Percentiles rank a stretch among this genome's conserved stretches.
Conservation (phyloP, 2,329 filamentous ascomycete genomes). For the Cercospora sp. region DNA sequence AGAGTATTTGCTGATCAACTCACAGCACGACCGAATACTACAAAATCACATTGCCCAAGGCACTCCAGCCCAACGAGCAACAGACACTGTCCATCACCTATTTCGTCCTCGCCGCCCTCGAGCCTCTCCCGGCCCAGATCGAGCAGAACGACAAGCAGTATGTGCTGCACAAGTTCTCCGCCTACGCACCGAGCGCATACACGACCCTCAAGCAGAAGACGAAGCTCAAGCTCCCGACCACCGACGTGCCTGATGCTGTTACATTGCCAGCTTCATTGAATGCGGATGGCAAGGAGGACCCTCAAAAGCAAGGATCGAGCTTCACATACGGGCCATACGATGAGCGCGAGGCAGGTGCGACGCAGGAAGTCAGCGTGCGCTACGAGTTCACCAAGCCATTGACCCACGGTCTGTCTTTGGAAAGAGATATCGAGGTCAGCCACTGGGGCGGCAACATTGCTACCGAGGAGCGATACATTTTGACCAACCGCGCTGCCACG, state of each 20-base stretch:
- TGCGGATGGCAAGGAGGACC: slow-evolving; percentile 63
- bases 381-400: slow-evolving; percentile 96
- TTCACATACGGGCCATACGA: slow-evolving; percentile 89
- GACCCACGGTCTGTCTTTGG: slow-evolving; percentile 72
- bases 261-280: slow-evolving; percentile 58
- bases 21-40: slow-evolving; percentile 66
- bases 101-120: slow-evolving; percentile 74
- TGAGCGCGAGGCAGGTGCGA: slow-evolving; percentile 74
- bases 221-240: slow-evolving; percentile 82
- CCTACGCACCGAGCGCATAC: slow-evolving; percentile 82
- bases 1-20: slow-evolving; percentile 12
- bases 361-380: slow-evolving; percentile 72
- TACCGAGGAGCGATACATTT: slow-evolving; percentile 88
- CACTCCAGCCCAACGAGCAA: slow-evolving; percentile 73
- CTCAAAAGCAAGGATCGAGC: slow-evolving; percentile 79
- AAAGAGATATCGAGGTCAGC: slow-evolving; percentile 91
- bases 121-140: slow-evolving; percentile 77
- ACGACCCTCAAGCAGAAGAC: slow-evolving; percentile 91
- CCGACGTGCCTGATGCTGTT: slow-evolving; percentile 78
- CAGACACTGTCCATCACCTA: slow-evolving; percentile 87
- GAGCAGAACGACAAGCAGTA: slow-evolving; percentile 85
- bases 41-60: slow-evolving; percentile 72
- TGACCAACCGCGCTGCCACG: slow-evolving; percentile 82
- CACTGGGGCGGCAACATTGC: slow-evolving; percentile 98
- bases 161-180: slow-evolving; percentile 80